These are phyloP conservation scores for Cerrena zonata DNA, from an alignment of 1,284 basidiomycete genomes.

Conservation along the genomic window DNA sequence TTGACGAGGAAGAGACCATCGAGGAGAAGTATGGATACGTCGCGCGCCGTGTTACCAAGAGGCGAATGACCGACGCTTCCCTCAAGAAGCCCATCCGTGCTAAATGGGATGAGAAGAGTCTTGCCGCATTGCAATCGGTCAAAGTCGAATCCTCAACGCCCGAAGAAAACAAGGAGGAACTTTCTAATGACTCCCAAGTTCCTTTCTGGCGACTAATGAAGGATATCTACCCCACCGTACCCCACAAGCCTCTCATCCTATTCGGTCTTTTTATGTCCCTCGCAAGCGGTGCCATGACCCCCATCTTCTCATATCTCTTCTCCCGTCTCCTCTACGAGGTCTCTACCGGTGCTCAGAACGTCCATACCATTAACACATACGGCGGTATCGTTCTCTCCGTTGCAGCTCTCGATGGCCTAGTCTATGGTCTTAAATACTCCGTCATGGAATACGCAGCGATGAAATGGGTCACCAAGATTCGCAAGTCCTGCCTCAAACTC, in stretches of 20 bases:
- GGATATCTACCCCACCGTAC: slow-evolving; percentile 68
- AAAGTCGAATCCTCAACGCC: slow-evolving; percentile 26
- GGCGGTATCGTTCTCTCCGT: slow-evolving; percentile 67
- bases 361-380: slow-evolving; percentile 63
- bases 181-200: slow-evolving; percentile 19
- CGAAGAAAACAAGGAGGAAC: slow-evolving; percentile 10
- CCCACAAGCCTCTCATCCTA: slow-evolving; percentile 65
- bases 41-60: slow-evolving; percentile 12
- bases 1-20: slow-evolving; percentile 28
- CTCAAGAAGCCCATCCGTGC: slow-evolving; percentile 26
- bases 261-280: slow-evolving; percentile 65
- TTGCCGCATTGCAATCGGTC: slow-evolving; percentile 28
- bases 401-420: slow-evolving; percentile 70
- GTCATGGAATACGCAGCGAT: slow-evolving; percentile 72
- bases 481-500: slow-evolving; percentile 51
- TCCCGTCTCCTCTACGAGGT: slow-evolving; percentile 78
- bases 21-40: slow-evolving; percentile 16
- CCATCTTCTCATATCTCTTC: slow-evolving; percentile 86
- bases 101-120: slow-evolving; percentile 39
- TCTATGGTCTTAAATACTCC: slow-evolving; percentile 71
- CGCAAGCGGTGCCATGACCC: slow-evolving; percentile 77
- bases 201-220: slow-evolving; percentile 49
- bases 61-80: slow-evolving; percentile 12
- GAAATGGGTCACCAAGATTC: slow-evolving; percentile 70
- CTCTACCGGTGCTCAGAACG: slow-evolving; percentile 60